Conservation (phyloP, 2,329 filamentous ascomycete species). For the Colletotrichum gloeosporioides region DNA sequence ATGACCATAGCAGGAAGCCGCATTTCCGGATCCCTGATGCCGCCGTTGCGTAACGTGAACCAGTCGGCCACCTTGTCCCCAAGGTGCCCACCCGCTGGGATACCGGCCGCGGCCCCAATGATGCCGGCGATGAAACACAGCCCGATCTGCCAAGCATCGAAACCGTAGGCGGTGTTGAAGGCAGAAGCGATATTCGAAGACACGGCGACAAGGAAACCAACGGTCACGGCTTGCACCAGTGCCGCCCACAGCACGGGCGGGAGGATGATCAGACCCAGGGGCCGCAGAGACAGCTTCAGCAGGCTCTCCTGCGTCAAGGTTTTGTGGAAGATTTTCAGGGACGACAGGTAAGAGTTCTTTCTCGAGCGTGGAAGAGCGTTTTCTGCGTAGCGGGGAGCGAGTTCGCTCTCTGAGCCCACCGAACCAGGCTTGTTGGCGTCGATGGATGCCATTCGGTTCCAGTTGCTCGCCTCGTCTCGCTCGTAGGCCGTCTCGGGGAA, state of each 20-base stretch:
- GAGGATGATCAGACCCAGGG: slow-evolving; percentile 53
- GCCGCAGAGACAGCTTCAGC: slow-evolving; percentile 52
- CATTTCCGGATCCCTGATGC: slow-evolving; percentile 65
- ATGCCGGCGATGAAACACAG: slow-evolving; percentile 56
- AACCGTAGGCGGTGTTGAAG: slow-evolving; percentile 46
- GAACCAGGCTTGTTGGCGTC: slow-evolving; percentile 9
- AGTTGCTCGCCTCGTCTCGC: slow-evolving; percentile 27
- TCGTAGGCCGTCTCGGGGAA: slow-evolving; percentile 64
- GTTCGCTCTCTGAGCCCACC: slow-evolving; percentile 23
- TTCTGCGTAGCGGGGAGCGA: not conserved
- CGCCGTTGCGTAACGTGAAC: slow-evolving; percentile 57
- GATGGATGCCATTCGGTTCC: not conserved
- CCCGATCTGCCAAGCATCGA: slow-evolving; percentile 51
- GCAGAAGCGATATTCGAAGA: slow-evolving; percentile 56
- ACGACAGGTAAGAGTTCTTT: slow-evolving; percentile 37
- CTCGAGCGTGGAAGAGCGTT: not conserved
- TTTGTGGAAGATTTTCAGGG: slow-evolving; percentile 44
- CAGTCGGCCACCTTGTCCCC: slow-evolving; percentile 53
- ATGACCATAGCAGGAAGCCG: slow-evolving; percentile 58
- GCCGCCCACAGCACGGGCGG: slow-evolving; percentile 62
- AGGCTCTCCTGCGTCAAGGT: slow-evolving; percentile 51
- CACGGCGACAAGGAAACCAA: slow-evolving; percentile 61
- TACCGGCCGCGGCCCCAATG: slow-evolving; percentile 52
- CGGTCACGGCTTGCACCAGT: slow-evolving; percentile 57
- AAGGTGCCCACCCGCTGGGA: slow-evolving; percentile 54